Base-by-base conservation (phyloP, 1,139 yeast species). In the Pichia sp. region DNA sequence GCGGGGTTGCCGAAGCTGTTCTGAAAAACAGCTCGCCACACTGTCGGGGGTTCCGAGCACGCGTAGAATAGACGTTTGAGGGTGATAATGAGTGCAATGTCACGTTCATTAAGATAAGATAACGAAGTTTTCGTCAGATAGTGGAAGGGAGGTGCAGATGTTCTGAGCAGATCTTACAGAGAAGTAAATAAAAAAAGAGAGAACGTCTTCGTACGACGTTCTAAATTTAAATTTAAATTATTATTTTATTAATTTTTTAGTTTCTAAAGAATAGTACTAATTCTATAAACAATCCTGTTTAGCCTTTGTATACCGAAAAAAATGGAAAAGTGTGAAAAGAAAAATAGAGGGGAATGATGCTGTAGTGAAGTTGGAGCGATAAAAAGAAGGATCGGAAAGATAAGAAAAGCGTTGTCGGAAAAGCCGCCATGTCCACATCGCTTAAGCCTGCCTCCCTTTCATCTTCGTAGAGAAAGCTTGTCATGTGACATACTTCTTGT, bases 401-500 rank as follows among this genome's bases (percentile, higher is more conserved):
- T n/a, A 11, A 43, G 31, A 43, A 43, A 19, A 43, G 15, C 15
- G 10, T 7, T 8, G 8, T 43, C 31, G 29, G 15, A 6, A 43
- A 7, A 6, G 23, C 29, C 15, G 31, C 13, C 26, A 8, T 43
- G 15, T 13, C 31, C 23, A 32, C 36, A 32, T 10, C 36, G 36
- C 13, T 32, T 8, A 13, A 13, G 13, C 13, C 36, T 32, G 13
- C 36, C 36, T 32, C 36, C 26, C 47, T 44, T 23, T 47, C 30
- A 48, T 26, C 46, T 47, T 44, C 45, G 46, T 8, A 2, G 38
- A 1, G 64, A 54, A 15, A 62, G 38, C 16, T 57, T 64, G 32
- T 59, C 66, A 49, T 64, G 65, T n/a, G 68, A 65, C 53, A 65
- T 34, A 10, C 67, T 59, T 46, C 64, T 61, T 43, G 61, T 64